These are phyloP conservation scores for Bruguiera gymnorhiza DNA, from an alignment of 345 rosid genomes.

Conservation along the genomic window DNA sequence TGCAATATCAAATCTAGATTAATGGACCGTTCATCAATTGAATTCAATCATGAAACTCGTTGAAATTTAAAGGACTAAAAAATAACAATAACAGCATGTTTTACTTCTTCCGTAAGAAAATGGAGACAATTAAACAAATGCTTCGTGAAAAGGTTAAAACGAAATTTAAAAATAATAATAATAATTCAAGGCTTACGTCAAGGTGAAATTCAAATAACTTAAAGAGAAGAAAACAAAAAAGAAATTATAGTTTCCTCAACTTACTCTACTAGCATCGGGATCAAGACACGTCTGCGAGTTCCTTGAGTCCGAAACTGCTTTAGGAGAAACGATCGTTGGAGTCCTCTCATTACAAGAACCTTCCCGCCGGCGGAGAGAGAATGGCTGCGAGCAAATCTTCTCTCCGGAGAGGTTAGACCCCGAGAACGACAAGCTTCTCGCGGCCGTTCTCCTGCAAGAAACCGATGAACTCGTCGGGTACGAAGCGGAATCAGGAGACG, in stretches of 20 bases:
- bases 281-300: slow-evolving; percentile 95
- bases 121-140: too few species aligned
- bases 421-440: slow-evolving; percentile 44
- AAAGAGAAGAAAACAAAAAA: not conserved
- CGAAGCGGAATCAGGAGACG: slow-evolving; percentile 12
- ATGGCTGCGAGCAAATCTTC: slow-evolving; percentile 24
- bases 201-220: not conserved
- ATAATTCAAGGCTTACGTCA: too few species aligned
- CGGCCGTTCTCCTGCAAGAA: slow-evolving; percentile 2
- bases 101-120: too few species aligned
- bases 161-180: too few species aligned
- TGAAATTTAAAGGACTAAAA: too few species aligned
- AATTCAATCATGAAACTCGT: too few species aligned
- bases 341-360: slow-evolving; percentile 20
- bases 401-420: slow-evolving; percentile 52
- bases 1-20: too few species aligned
- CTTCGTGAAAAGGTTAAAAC: too few species aligned
- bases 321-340: slow-evolving; percentile 59
- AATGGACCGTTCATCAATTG: too few species aligned
- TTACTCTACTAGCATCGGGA: slow-evolving; percentile 94
- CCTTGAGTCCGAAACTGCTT: slow-evolving; percentile 84
- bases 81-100: too few species aligned
- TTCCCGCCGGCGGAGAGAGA: slow-evolving; percentile 8
- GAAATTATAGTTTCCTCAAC: slow-evolving; percentile 9
- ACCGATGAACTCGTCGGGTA: slow-evolving; percentile 17